These are phyloP conservation scores for Phytophthora podocarpi DNA, from an alignment of 352 stramenopile genomes.

Conservation along the genomic window DNA sequence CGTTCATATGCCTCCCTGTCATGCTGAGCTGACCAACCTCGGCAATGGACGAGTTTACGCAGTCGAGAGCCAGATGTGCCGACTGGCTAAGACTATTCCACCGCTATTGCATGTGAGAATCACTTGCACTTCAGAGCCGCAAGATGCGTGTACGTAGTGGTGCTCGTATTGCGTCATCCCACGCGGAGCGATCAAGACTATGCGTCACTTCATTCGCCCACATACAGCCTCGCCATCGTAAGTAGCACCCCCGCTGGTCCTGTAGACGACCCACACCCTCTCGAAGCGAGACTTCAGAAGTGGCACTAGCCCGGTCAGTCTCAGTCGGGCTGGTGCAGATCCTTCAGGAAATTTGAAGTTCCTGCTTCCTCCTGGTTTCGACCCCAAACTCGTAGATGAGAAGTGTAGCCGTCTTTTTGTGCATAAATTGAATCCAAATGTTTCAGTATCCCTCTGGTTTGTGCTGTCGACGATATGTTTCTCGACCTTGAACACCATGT, in stretches of 20 bases:
- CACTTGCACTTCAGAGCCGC: conserved; percentile 5
- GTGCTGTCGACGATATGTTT: no score
- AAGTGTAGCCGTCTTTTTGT: no score
- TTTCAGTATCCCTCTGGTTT: no score
- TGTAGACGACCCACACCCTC: conserved; percentile 14
- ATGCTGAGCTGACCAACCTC: not conserved
- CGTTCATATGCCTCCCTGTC: not conserved
- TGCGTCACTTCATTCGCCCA: conserved; percentile 16
- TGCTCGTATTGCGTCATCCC: conserved; percentile 2
- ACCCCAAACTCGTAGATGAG: no score
- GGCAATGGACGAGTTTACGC: conserved; percentile 9
- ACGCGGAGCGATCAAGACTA: conserved; percentile 10
- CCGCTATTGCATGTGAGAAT: not conserved
- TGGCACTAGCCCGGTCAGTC: conserved; percentile 9
- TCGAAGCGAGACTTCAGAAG: conserved; percentile 4
- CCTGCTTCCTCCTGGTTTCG: not conserved
- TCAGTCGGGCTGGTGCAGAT: not conserved
- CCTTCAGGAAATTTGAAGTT: not conserved
- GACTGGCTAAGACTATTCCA: not conserved
- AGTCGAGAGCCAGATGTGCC: not conserved
- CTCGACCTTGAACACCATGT: no score
- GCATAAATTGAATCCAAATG: no score
- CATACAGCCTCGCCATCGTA: conserved; percentile 19
- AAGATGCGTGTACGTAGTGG: conserved; percentile 7
- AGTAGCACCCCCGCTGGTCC: not conserved